Evolutionary conservation across 1,284 basidiomycete genomes (phyloP).

Genomic region (Leccinum fuscescens): DNA sequence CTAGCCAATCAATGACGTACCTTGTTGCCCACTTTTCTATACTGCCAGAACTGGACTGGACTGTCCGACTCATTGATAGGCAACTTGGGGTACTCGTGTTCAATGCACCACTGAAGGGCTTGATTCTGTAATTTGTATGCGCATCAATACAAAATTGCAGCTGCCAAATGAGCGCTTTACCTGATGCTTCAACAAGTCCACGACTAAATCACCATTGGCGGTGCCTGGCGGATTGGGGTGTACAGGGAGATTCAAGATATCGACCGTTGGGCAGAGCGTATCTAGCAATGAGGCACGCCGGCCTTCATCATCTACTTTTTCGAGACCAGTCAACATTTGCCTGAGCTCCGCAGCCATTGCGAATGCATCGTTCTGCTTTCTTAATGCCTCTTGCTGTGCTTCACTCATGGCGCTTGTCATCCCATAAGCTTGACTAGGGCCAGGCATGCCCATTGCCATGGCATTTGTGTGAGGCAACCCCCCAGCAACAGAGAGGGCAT

Average conservation of each 20-base stretch:
- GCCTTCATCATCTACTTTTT: constrained; percentile 77
- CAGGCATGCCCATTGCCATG: constrained; percentile 21
- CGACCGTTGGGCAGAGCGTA: constrained; percentile 62
- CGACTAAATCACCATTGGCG: constrained; percentile 59
- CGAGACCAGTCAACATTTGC: constrained; percentile 62
- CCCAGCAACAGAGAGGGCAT: constrained; percentile 1
- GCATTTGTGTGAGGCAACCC: constrained; percentile 7
- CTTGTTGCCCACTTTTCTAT: constrained; percentile 53
- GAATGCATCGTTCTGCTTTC: constrained; percentile 52
- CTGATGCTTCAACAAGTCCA: constrained; percentile 79
- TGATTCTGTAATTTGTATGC: constrained; percentile 50
- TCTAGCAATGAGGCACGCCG: constrained; percentile 69
- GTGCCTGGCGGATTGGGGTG: constrained; percentile 69
- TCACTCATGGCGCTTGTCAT: constrained; percentile 31
- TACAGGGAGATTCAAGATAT: constrained; percentile 64
- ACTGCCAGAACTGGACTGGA: constrained; percentile 87
- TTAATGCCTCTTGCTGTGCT: constrained; percentile 41
- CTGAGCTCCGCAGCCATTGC: constrained; percentile 64
- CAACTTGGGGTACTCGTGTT: constrained; percentile 70
- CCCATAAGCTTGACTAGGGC: constrained; percentile 19
- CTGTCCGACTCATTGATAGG: constrained; percentile 65
- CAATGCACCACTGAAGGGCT: constrained; percentile 77
- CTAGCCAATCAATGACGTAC: constrained; percentile 34
- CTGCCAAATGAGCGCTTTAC: constrained; percentile 36
- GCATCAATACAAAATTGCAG: constrained; percentile 3